phyloP scores from a whole-genome alignment of 2,329 filamentous ascomycete species.

The Exophiala lecanii-corni region DNA sequence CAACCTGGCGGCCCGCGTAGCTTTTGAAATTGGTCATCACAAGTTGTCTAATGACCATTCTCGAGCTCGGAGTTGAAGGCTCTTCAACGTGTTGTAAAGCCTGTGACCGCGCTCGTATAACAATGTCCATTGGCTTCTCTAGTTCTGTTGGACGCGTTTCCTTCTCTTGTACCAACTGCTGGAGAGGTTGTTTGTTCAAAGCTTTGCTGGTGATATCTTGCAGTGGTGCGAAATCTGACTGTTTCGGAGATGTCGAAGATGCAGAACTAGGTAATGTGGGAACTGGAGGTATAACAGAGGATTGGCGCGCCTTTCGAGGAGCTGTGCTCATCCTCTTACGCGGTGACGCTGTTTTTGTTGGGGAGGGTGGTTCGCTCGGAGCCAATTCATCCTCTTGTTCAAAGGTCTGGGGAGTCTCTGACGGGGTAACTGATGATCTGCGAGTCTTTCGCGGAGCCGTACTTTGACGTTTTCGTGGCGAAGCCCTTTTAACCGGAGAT shows the following conservation, averaged over 20 bases:
- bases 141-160: constrained; percentile 73
- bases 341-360: constrained; percentile 52
- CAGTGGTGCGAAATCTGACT: constrained; percentile 56
- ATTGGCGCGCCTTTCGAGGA: constrained; percentile 38
- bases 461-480: constrained; percentile 66
- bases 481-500: constrained; percentile 53
- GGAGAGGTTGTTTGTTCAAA: constrained; percentile 57
- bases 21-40: constrained; percentile 98
- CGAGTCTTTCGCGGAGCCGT: constrained; percentile 38
- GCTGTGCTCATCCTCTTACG: constrained; percentile 64
- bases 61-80: constrained; percentile 70
- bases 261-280: constrained; percentile 42
- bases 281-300: constrained; percentile 30
- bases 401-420: constrained; percentile 30
- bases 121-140: constrained; percentile 89
- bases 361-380: constrained; percentile 38
- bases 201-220: constrained; percentile 67
- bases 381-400: constrained; percentile 12
- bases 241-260: constrained; percentile 51
- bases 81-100: constrained; percentile 61
- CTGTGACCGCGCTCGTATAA: constrained; percentile 72
- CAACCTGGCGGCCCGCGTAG: constrained; percentile 90
- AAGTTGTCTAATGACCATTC: constrained; percentile 88
- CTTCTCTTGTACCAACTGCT: constrained; percentile 47
- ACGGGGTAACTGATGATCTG: constrained; percentile 30